These are phyloP conservation scores for Aspergillus thermomutatus DNA, from an alignment of 2,329 filamentous ascomycete genomes.

Conservation along the genomic window DNA sequence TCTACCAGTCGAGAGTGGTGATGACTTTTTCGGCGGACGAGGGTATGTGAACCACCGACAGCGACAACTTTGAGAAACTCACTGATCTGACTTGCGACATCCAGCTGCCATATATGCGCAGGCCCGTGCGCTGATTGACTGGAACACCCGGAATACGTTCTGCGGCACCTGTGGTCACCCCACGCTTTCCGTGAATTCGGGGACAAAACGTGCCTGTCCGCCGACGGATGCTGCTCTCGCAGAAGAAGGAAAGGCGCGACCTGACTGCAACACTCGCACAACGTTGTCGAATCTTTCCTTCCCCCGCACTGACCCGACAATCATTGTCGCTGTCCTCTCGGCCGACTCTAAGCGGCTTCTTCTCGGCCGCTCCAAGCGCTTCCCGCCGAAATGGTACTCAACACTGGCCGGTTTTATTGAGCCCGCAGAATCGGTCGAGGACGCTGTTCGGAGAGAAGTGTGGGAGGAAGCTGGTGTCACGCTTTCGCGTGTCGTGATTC, in stretches of 20 bases:
- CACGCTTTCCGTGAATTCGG: conserved; percentile 57
- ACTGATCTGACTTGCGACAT: conserved; percentile 3
- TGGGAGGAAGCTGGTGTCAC: conserved; percentile 81
- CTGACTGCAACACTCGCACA: conserved; percentile 74
- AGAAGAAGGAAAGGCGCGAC: conserved; percentile 46
- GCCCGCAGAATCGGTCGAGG: conserved; percentile 79
- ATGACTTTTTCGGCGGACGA: conserved; percentile 60
- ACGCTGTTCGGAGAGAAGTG: conserved; percentile 77
- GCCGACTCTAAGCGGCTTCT: conserved; percentile 73
- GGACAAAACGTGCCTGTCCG: conserved; percentile 44
- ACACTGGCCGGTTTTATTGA: conserved; percentile 86
- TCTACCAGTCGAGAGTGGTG: conserved; percentile 64
- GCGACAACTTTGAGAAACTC: not conserved
- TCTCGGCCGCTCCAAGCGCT: conserved; percentile 80
- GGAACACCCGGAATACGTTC: conserved; percentile 90
- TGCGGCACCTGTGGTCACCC: conserved; percentile 83
- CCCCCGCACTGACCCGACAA: conserved; percentile 87
- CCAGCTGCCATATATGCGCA: conserved; percentile 87
- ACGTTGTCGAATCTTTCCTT: conserved; percentile 89
- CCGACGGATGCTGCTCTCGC: conserved; percentile 39
- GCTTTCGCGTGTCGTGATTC: conserved; percentile 74
- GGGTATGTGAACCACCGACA: conserved; percentile 45
- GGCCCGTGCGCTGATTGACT: conserved; percentile 83
- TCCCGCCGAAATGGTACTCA: conserved; percentile 80
- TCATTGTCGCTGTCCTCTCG: conserved; percentile 91